These are phyloP conservation scores for Saccharomyces hybrid DNA, from an alignment of 1,139 yeast species.

Conservation along the genomic window DNA sequence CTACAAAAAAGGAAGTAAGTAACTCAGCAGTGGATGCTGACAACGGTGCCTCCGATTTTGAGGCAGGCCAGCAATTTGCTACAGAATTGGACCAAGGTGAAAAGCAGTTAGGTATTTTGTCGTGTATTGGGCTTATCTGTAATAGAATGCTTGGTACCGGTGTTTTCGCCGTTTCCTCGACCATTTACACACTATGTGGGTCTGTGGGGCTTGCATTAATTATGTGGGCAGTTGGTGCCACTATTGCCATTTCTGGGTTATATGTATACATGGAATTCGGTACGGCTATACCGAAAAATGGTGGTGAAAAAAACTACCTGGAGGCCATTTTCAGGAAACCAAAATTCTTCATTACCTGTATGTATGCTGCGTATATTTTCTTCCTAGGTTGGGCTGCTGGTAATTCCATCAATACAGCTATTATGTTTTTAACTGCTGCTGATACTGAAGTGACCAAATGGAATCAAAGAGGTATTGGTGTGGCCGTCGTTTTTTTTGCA, in stretches of 20 bases:
- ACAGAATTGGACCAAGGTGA: constrained; percentile 44
- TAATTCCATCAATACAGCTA: constrained; percentile 31
- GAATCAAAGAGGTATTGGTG: constrained; percentile 70
- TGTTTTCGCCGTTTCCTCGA: constrained; percentile 78
- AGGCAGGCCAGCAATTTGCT: constrained; percentile 25
- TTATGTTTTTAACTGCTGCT: constrained; percentile 53
- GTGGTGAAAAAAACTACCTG: constrained; percentile 81
- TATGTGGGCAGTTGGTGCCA: constrained; percentile 71
- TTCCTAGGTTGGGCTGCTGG: constrained; percentile 84
- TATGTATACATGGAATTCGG: constrained; percentile 80
- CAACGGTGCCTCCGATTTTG: constrained; percentile 19
- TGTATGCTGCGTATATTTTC: constrained; percentile 70
- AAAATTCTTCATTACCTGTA: constrained; percentile 57
- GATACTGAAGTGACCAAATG: constrained; percentile 60
- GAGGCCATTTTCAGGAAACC: constrained; percentile 68
- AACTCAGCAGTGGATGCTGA: constrained; percentile 6
- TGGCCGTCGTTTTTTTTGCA: constrained; percentile 66
- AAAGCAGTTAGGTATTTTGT: constrained; percentile 55
- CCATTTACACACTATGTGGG: constrained; percentile 55
- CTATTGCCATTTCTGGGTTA: constrained; percentile 67
- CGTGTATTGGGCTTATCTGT: constrained; percentile 60
- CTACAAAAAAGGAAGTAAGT: constrained; percentile 2
- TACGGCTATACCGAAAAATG: constrained; percentile 74
- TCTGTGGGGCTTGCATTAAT: constrained; percentile 67
- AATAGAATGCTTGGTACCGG: constrained; percentile 87